phyloP scores from a whole-genome alignment of 2,329 filamentous ascomycete species.

The Sarocladium strictum region DNA sequence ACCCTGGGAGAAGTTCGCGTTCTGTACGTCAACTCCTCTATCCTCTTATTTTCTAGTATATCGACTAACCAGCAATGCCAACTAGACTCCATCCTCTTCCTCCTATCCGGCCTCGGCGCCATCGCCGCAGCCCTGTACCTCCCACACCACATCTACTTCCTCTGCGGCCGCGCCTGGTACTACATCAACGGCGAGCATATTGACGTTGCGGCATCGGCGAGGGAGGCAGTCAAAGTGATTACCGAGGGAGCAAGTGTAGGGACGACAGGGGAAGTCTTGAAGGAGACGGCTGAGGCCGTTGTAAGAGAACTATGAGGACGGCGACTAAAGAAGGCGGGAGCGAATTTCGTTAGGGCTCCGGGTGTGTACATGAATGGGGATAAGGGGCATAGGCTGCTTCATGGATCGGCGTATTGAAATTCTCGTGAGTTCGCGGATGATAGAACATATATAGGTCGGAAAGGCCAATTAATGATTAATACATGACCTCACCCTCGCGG shows the following conservation, averaged over 20 bases:
- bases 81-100: conserved; percentile 92
- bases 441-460: conserved; percentile 7
- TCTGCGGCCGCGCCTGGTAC: conserved; percentile 84
- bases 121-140: conserved; percentile 90
- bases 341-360: neutral
- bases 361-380: neutral
- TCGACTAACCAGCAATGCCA: no score
- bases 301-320: conserved; percentile 28
- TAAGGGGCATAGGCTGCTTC: neutral
- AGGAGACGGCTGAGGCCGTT: conserved; percentile 19
- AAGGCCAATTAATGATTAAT: conserved; percentile 14
- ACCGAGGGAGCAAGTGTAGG: conserved; percentile 20
- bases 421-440: neutral
- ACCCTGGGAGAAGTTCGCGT: conserved; percentile 90
- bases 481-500: conserved; percentile 3
- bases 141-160: conserved; percentile 79
- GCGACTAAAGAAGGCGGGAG: neutral
- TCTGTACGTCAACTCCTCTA: conserved; percentile 66
- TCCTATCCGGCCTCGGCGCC: conserved; percentile 77
- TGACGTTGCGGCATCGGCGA: conserved; percentile 33
- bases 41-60: no score
- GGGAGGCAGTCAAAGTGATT: conserved; percentile 26
- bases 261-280: conserved; percentile 16
- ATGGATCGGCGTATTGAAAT: conserved; percentile 4
- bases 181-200: conserved; percentile 82